Conservation (phyloP, 129 eudicot species). For the Escallonia rubra region DNA sequence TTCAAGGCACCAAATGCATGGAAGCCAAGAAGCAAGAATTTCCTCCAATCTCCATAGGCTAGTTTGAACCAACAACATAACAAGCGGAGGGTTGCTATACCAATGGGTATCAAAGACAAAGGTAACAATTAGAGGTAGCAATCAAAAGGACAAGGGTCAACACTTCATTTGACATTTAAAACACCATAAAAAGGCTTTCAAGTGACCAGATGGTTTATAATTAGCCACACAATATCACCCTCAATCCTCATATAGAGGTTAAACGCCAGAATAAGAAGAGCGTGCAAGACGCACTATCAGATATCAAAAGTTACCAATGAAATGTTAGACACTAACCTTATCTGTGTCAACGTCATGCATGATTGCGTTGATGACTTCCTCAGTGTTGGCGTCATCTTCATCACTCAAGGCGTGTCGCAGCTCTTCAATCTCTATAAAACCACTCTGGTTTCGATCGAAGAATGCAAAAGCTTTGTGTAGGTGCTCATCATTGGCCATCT, state of each 20-base stretch:
- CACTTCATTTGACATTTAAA: too few species aligned
- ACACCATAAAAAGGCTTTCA: too few species aligned
- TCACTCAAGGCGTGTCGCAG: slow-evolving; percentile 62
- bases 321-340: slow-evolving; percentile 41
- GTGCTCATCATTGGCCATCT: slow-evolving; percentile 81
- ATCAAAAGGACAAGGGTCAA: too few species aligned
- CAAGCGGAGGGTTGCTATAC: too few species aligned
- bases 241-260: background rate
- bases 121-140: too few species aligned
- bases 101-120: too few species aligned
- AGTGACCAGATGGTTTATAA: background rate
- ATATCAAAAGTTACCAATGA: background rate
- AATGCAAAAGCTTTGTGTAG: slow-evolving; percentile 69
- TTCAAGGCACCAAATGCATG: too few species aligned
- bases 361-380: slow-evolving; percentile 60
- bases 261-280: background rate
- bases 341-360: slow-evolving; percentile 84
- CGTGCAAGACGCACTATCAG: background rate
- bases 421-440: slow-evolving; percentile 74
- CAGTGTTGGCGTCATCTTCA: slow-evolving; percentile 47
- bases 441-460: slow-evolving; percentile 62
- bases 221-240: background rate
- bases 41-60: too few species aligned
- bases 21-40: too few species aligned
- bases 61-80: too few species aligned